phyloP scores from a whole-genome alignment of 1,284 basidiomycete species.

The Cryptococcus sp. region DNA sequence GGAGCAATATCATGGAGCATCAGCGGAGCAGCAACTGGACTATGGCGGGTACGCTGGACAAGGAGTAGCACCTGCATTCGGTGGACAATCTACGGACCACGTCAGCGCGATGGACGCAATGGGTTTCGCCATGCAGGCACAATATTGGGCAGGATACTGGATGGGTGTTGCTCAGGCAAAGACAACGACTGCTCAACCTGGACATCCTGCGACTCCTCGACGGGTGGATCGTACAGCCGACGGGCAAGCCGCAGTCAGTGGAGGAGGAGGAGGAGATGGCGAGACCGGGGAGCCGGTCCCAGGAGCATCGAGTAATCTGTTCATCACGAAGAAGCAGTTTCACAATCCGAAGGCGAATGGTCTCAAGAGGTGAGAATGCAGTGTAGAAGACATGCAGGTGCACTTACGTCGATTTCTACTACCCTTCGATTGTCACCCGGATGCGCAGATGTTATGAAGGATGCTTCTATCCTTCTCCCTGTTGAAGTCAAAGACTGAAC shows the following conservation, averaged over 20 bases:
- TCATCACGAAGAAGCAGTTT: conserved; percentile 7
- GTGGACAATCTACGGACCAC: conserved; percentile 8
- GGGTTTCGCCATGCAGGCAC: conserved; percentile 39
- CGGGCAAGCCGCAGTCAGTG: neutral
- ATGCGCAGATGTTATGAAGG: too few relatives aligned
- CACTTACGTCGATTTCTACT: too few relatives aligned
- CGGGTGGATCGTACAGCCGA: neutral
- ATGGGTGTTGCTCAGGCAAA: conserved; percentile 37
- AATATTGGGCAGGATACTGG: conserved; percentile 46
- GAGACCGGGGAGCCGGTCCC: neutral
- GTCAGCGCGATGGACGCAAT: conserved; percentile 28
- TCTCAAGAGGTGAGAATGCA: conserved; percentile 8
- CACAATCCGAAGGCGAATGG: conserved; percentile 1
- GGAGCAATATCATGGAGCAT: too few relatives aligned
- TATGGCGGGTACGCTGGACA: too few relatives aligned
- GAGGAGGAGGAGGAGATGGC: neutral
- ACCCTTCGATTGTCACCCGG: too few relatives aligned
- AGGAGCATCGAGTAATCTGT: conserved; percentile 3
- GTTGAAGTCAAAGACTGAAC: too few relatives aligned
- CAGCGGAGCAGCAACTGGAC: neutral
- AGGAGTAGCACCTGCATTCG: conserved; percentile 8
- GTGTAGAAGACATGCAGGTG: too few relatives aligned
- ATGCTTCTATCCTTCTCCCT: too few relatives aligned
- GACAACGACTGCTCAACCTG: neutral
- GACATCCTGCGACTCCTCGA: neutral